Percentiles rank a stretch among this genome's conserved stretches.
Conservation (phyloP, 176 grass and related monocot genomes). For the Aegilops umbellulata region DNA sequence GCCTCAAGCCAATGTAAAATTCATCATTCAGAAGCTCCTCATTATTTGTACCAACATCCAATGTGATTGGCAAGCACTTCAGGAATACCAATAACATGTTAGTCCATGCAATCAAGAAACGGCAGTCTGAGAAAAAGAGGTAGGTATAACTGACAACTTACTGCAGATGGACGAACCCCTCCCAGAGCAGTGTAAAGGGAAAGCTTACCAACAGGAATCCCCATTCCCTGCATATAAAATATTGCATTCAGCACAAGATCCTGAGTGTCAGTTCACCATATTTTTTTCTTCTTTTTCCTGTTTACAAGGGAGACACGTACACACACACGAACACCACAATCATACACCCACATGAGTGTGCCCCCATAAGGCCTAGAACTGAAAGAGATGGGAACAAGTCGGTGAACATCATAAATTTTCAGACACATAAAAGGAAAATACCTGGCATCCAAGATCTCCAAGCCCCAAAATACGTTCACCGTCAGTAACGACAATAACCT, state of each 20-base stretch:
- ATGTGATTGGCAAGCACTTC: constrained; percentile 96
- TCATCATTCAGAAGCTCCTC: constrained; percentile 74
- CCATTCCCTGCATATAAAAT: constrained; percentile 76
- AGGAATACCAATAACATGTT: constrained; percentile 31
- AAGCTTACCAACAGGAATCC: constrained; percentile 98
- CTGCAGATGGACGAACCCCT: constrained; percentile 92
- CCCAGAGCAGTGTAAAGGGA: constrained; percentile 94
- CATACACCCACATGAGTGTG: background rate
- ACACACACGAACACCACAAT: background rate
- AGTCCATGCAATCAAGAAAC: constrained; percentile 25
- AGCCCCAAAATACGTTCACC: constrained; percentile 96
- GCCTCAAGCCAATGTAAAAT: constrained; percentile 90
- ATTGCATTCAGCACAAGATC: constrained; percentile 29
- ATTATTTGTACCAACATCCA: constrained; percentile 98
- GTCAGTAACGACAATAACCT: constrained; percentile 94
- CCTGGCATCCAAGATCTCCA: constrained; percentile 96
- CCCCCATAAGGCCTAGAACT: background rate
- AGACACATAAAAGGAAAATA: constrained; percentile 26
- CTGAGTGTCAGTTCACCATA: background rate
- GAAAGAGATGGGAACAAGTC: background rate
- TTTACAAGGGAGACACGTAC: background rate
- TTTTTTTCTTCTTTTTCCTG: background rate
- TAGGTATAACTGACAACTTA: constrained; percentile 41
- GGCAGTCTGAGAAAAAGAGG: background rate
- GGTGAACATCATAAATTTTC: background rate